Evolutionary conservation across 192 early-diverging fungal species (phyloP).

Genomic region (Coemansia sp.): DNA sequence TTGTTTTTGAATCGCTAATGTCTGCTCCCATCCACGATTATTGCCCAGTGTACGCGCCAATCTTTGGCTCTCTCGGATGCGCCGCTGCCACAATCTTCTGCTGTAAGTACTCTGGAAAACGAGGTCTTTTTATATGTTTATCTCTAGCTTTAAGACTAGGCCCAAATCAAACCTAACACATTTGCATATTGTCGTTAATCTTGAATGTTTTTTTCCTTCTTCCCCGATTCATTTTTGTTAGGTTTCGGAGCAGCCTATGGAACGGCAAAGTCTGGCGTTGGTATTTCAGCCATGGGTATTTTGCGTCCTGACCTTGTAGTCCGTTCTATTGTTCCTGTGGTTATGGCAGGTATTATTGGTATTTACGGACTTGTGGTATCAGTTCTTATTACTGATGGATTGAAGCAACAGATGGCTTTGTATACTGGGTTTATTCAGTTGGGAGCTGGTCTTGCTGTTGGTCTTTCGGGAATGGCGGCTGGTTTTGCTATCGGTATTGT

Average conservation of each 20-base stretch:
- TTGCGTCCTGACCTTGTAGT: slow-evolving; percentile 86
- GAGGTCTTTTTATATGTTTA: background rate
- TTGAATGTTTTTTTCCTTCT: background rate
- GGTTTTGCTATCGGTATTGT: slow-evolving; percentile 91
- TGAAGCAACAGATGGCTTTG: slow-evolving; percentile 70
- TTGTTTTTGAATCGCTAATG: slow-evolving; percentile 19
- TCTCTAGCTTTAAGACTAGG: no score
- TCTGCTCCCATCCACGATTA: slow-evolving; percentile 51
- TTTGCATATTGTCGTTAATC: background rate
- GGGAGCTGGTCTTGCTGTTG: slow-evolving; percentile 77
- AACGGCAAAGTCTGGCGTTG: slow-evolving; percentile 88
- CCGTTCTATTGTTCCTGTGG: slow-evolving; percentile 87
- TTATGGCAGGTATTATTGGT: slow-evolving; percentile 99
- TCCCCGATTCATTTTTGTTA: slow-evolving; percentile 22
- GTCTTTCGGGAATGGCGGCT: slow-evolving; percentile 81
- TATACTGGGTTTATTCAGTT: slow-evolving; percentile 81
- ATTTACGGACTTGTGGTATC: slow-evolving; percentile 98
- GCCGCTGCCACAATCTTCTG: slow-evolving; percentile 89
- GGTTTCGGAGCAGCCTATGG: slow-evolving; percentile 91
- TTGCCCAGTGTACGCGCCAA: slow-evolving; percentile 91
- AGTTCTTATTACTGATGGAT: slow-evolving; percentile 80
- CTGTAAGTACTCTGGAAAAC: slow-evolving; percentile 58
- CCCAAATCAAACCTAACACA: no score
- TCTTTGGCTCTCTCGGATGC: slow-evolving; percentile 94
- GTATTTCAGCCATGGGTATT: slow-evolving; percentile 83